Percentiles rank a stretch among this genome's conserved stretches.
These are phyloP conservation scores for Rubus idaeus DNA, from an alignment of 306 rosid genomes.

Conservation along the genomic window DNA sequence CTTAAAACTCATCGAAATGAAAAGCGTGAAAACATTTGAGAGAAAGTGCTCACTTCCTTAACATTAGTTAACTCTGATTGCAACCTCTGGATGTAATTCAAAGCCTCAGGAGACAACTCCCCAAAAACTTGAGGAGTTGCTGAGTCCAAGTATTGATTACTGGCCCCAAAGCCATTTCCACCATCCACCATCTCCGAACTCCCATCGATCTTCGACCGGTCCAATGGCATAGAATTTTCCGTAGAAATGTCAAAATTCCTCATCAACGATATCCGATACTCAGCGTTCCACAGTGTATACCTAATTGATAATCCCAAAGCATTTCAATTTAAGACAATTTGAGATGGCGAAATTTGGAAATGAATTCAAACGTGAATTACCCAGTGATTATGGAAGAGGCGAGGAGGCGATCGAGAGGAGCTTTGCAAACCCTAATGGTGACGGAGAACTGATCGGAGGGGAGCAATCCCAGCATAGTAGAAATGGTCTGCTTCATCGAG, in stretches of 20 bases:
- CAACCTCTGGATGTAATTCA: constrained; percentile 66
- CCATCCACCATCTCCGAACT: constrained; percentile 32
- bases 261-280: constrained; percentile 76
- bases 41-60: constrained; percentile 54
- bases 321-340: neutral
- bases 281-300: constrained; percentile 96
- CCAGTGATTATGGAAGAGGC: constrained; percentile 92
- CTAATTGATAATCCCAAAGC: constrained; percentile 34
- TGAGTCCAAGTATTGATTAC: constrained; percentile 38
- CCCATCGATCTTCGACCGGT: constrained; percentile 23
- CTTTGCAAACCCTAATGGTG: constrained; percentile 53
- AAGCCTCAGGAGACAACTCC: constrained; percentile 76
- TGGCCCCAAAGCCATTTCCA: constrained; percentile 35
- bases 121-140: constrained; percentile 40
- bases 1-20: neutral
- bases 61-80: constrained; percentile 58
- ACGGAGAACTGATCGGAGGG: constrained; percentile 92
- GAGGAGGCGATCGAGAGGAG: constrained; percentile 73
- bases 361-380: constrained; percentile 27
- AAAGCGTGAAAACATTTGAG: neutral
- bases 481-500: constrained; percentile 96
- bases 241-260: constrained; percentile 75
- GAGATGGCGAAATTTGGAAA: neutral
- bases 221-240: constrained; percentile 22
- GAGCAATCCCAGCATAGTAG: constrained; percentile 84